phyloP scores from a whole-genome alignment of 345 rosid genomes.

The Abelmoschus esculentus region DNA sequence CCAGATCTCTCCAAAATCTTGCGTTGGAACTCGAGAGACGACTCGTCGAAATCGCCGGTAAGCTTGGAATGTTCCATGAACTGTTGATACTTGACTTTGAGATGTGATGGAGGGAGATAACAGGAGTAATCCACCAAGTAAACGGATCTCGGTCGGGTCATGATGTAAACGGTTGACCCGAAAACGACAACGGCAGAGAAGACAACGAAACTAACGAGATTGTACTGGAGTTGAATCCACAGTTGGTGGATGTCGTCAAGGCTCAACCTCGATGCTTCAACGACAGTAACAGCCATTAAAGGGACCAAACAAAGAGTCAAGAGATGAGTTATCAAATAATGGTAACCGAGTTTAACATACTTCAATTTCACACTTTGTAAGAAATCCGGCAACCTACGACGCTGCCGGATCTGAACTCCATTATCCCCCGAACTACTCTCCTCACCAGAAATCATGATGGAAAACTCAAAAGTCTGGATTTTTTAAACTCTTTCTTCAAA shows the following conservation, averaged over 20 bases:
- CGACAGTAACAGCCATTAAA: slow-evolving; percentile 44
- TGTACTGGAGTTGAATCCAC: slow-evolving; percentile 82
- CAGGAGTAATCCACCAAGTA: slow-evolving; percentile 72
- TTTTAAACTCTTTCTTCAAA: background rate
- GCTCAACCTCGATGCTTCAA: slow-evolving; percentile 51
- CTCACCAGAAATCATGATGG: slow-evolving; percentile 29
- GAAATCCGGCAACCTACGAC: slow-evolving; percentile 70
- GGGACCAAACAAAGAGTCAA: slow-evolving; percentile 72
- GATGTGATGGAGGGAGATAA: slow-evolving; percentile 56
- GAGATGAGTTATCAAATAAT: slow-evolving; percentile 60
- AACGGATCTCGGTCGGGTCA: slow-evolving; percentile 86
- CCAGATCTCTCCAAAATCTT: slow-evolving; percentile 83
- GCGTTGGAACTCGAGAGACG: slow-evolving; percentile 78
- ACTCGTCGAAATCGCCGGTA: slow-evolving; percentile 72
- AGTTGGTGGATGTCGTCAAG: slow-evolving; percentile 61
- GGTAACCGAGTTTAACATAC: slow-evolving; percentile 86
- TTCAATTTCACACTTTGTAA: slow-evolving; percentile 81
- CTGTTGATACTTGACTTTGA: slow-evolving; percentile 44
- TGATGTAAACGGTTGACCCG: slow-evolving; percentile 68
- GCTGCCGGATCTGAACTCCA: slow-evolving; percentile 55
- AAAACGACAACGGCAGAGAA: slow-evolving; percentile 57
- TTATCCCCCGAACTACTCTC: slow-evolving; percentile 2
- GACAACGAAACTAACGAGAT: slow-evolving; percentile 64
- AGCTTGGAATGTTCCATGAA: slow-evolving; percentile 79
- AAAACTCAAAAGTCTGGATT: background rate